A percentile compares a stretch with the other conserved stretches of the same genome.
Conservation (phyloP, 176 grass and related monocot species). For the Oryza longistaminata region DNA sequence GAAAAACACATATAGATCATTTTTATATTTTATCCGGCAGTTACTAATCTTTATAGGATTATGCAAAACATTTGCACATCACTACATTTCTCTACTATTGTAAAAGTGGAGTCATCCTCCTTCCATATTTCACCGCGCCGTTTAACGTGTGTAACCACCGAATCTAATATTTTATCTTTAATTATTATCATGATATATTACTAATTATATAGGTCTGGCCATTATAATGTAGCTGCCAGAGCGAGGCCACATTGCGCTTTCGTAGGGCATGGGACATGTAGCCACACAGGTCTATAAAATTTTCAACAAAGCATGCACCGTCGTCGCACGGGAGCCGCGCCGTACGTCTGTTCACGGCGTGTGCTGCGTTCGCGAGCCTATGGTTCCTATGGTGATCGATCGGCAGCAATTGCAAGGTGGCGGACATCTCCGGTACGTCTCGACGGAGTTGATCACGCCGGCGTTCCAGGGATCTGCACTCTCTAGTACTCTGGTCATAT, state of each 20-base stretch:
- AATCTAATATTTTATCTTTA: too few species aligned
- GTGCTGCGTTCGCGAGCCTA: slow-evolving; percentile 15
- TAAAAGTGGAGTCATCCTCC: too few species aligned
- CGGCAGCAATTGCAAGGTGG: neutral
- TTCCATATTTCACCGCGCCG: too few species aligned
- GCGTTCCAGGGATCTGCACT: neutral
- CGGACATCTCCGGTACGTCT: neutral
- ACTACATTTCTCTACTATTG: too few species aligned
- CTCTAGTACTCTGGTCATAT: neutral
- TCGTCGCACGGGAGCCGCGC: neutral
- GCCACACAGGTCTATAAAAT: too few species aligned
- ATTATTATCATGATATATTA: too few species aligned
- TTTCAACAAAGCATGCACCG: slow-evolving; percentile 12
- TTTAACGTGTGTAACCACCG: too few species aligned
- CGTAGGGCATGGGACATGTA: too few species aligned
- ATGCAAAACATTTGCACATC: neutral
- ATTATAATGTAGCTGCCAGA: too few species aligned
- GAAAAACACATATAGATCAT: neutral
- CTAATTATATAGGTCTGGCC: too few species aligned
- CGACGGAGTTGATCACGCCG: neutral
- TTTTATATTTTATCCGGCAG: neutral
- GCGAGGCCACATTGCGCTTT: too few species aligned
- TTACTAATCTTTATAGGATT: neutral
- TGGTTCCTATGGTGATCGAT: slow-evolving; percentile 38
- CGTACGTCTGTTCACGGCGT: neutral